A percentile compares a stretch with the other conserved stretches of the same genome.
phyloP scores from a whole-genome alignment of 2,329 filamentous ascomycete species.

The Trichoderma sp. region DNA sequence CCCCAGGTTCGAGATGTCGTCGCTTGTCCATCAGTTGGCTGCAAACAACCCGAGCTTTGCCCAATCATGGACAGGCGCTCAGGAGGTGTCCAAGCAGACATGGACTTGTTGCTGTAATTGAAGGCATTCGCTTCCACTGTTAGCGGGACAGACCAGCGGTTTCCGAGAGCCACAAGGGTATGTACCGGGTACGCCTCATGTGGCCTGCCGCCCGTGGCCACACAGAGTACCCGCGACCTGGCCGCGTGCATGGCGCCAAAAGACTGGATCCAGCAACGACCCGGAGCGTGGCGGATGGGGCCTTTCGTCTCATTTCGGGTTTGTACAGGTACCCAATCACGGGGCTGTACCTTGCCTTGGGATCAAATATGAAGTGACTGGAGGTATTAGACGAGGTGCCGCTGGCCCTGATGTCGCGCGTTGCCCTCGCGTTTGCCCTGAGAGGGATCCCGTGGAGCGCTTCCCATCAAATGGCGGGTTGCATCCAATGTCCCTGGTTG shows the following conservation, averaged over 20 bases:
- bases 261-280: neutral
- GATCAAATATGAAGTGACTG: too few relatives aligned
- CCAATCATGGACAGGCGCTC: conserved; percentile 12
- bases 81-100: conserved; percentile 15
- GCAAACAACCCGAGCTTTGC: neutral
- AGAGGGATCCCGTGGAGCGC: too few relatives aligned
- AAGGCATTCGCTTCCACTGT: neutral
- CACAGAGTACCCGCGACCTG: neutral
- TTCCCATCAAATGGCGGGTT: too few relatives aligned
- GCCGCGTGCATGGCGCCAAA: conserved; percentile 17
- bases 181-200: conserved; percentile 1
- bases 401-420: conserved; percentile 1
- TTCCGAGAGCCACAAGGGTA: neutral
- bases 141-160: conserved; percentile 10
- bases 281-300: conserved; percentile 1
- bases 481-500: neutral
- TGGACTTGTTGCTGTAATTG: too few relatives aligned
- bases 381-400: neutral
- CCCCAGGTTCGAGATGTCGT: conserved; percentile 11
- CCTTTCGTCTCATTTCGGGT: conserved; percentile 7
- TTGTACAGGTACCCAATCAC: neutral
- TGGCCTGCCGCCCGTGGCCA: neutral
- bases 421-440: neutral
- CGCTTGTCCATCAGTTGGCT: neutral
- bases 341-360: neutral